phyloP scores from a whole-genome alignment of 495 filamentous ascomycete genomes.

The Achaetomiella virescens region DNA sequence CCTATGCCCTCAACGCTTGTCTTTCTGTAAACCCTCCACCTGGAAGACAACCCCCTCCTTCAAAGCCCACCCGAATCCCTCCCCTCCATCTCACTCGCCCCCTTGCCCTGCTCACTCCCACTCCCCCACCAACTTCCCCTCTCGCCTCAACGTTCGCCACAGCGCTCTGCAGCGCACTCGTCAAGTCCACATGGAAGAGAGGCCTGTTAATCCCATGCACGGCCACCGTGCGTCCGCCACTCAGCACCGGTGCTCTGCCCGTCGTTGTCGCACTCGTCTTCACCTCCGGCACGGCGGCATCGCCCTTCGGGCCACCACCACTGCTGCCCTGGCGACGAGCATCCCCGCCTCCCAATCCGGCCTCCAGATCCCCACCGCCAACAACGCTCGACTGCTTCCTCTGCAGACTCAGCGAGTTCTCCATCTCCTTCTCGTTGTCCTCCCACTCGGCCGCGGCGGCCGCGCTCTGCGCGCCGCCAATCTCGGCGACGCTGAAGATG shows the following conservation, averaged over 20 bases:
- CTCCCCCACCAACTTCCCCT: too few species aligned
- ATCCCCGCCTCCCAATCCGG: neutral
- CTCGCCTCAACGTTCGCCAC: constrained; percentile 65
- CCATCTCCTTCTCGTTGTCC: constrained; percentile 53
- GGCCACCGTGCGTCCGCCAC: constrained; percentile 41
- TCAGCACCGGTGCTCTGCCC: neutral
- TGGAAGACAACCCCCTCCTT: too few species aligned
- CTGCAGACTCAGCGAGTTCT: too few species aligned
- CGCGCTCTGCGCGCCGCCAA: constrained; percentile 65
- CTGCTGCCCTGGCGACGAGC: neutral
- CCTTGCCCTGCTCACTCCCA: too few species aligned
- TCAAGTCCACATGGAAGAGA: constrained; percentile 92
- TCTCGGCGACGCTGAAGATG: constrained; percentile 92
- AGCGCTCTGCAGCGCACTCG: constrained; percentile 84
- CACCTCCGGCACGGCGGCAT: neutral
- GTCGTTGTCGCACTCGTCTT: neutral
- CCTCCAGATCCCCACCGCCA: constrained; percentile 11
- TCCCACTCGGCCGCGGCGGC: constrained; percentile 49
- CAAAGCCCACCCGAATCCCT: too few species aligned
- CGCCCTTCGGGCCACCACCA: neutral
- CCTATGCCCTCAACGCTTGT: too few species aligned
- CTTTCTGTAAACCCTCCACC: too few species aligned
- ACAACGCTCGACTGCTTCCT: too few species aligned
- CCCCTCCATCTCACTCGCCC: too few species aligned
- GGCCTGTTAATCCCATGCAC: constrained; percentile 84